Percentiles rank a stretch among this genome's conserved stretches.
Evolutionary conservation across 345 rosid species (phyloP).

Genomic region (Arabis alpina): DNA sequence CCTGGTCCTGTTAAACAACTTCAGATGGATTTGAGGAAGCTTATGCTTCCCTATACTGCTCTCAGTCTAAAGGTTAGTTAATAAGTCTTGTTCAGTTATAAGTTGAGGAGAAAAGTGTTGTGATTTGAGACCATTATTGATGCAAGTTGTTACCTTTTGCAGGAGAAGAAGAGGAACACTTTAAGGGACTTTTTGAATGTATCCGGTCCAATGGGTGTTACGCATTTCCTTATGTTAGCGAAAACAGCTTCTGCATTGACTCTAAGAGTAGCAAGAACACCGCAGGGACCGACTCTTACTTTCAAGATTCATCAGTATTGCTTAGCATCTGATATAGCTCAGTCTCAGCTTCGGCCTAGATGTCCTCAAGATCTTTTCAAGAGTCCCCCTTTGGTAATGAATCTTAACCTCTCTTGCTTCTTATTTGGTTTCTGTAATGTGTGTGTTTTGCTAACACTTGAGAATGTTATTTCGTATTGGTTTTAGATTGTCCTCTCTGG

Average conservation of each 20-base stretch:
- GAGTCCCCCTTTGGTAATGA: slow-evolving; percentile 78
- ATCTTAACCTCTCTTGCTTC: background rate
- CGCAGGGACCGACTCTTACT: slow-evolving; percentile 93
- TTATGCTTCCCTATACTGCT: slow-evolving; percentile 97
- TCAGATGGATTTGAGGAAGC: slow-evolving; percentile 83
- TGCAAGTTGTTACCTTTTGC: slow-evolving; percentile 32
- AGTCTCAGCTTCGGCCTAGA: slow-evolving; percentile 84
- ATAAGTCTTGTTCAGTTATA: background rate
- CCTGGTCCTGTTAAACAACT: slow-evolving; percentile 79
- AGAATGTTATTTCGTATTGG: slow-evolving; percentile 4
- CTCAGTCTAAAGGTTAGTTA: slow-evolving; percentile 72
- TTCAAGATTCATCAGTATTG: slow-evolving; percentile 83
- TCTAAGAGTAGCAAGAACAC: slow-evolving; percentile 88
- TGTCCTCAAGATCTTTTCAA: slow-evolving; percentile 94
- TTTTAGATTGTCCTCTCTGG: slow-evolving; percentile 93
- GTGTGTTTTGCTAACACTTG: background rate
- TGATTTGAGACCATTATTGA: slow-evolving; percentile 6
- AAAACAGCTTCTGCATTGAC: slow-evolving; percentile 71
- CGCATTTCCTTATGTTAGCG: slow-evolving; percentile 84
- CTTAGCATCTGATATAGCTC: slow-evolving; percentile 75
- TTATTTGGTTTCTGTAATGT: background rate
- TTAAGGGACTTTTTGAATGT: slow-evolving; percentile 86
- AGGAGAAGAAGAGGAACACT: slow-evolving; percentile 91
- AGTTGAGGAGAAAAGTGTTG: background rate
- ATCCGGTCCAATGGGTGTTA: slow-evolving; percentile 97